Evolutionary conservation across 2,329 filamentous ascomycete genomes (phyloP).

Genomic region (Coniochaeta pulveracea): DNA sequence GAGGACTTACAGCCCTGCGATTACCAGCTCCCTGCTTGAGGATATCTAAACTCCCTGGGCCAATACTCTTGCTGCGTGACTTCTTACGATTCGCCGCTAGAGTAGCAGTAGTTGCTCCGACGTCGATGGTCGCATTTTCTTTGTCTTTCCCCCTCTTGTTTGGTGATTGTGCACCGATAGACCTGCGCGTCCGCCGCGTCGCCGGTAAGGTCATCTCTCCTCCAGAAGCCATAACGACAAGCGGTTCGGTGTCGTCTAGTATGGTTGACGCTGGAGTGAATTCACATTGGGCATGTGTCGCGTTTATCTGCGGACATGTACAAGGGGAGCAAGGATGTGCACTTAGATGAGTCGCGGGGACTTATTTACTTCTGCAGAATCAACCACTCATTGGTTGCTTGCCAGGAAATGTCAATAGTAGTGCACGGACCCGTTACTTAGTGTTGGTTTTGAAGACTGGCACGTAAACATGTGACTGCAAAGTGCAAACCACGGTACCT

Average conservation of each 20-base stretch:
- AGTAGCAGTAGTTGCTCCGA: conserved; percentile 44
- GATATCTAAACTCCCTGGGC: conserved; percentile 79
- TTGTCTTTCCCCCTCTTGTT: conserved; percentile 49
- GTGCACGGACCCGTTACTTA: conserved; percentile 1
- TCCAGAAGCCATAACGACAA: neutral
- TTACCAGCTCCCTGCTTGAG: conserved; percentile 68
- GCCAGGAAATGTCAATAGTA: conserved; percentile 1
- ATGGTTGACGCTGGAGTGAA: no score
- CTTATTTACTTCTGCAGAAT: neutral
- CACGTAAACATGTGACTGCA: conserved; percentile 1
- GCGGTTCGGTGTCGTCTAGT: no score
- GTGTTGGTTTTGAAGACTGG: neutral
- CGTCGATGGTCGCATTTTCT: conserved; percentile 65
- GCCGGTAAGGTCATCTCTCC: conserved; percentile 39
- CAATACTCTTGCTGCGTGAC: conserved; percentile 89
- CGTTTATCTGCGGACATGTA: no score
- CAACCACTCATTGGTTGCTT: neutral
- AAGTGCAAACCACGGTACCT: no score
- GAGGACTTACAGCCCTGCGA: conserved; percentile 58
- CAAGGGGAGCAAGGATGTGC: neutral
- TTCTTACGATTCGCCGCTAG: conserved; percentile 48
- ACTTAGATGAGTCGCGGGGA: conserved; percentile 1
- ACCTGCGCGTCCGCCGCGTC: conserved; percentile 54
- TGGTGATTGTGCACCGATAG: conserved; percentile 50
- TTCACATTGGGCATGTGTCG: neutral